Evolutionary conservation across 768 basidiomycete genomes (phyloP).

Genomic region (Gloeophyllum trabeum): DNA sequence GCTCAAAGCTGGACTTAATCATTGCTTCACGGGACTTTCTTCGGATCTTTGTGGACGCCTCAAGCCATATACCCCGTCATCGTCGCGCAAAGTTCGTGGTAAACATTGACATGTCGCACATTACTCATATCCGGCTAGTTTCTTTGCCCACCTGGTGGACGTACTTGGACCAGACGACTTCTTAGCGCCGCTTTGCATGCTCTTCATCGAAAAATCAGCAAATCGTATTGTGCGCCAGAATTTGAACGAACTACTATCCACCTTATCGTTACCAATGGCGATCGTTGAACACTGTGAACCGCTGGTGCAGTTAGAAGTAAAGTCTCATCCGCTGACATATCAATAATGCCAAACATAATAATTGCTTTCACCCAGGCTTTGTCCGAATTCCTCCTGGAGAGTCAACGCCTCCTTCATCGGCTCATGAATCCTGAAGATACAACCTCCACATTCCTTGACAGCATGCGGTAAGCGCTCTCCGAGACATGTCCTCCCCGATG

Average conservation of each 20-base stretch:
- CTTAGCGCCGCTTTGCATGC: slow-evolving; percentile 71
- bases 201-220: slow-evolving; percentile 70
- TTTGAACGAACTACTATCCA: slow-evolving; percentile 42
- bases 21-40: slow-evolving; percentile 72
- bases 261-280: slow-evolving; percentile 56
- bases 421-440: slow-evolving; percentile 25
- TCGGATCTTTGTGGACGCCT: slow-evolving; percentile 88
- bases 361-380: slow-evolving; percentile 33
- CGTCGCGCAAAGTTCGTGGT: slow-evolving; percentile 70
- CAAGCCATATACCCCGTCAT: slow-evolving; percentile 85
- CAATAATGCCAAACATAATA: background rate
- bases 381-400: slow-evolving; percentile 55
- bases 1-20: slow-evolving; percentile 46
- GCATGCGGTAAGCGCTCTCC: slow-evolving; percentile 31
- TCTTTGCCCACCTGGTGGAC: slow-evolving; percentile 81
- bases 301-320: slow-evolving; percentile 39
- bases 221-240: slow-evolving; percentile 58
- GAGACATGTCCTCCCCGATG: background rate
- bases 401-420: slow-evolving; percentile 39
- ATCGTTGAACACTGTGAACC: slow-evolving; percentile 46
- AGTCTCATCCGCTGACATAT: background rate
- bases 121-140: slow-evolving; percentile 30
- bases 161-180: slow-evolving; percentile 75
- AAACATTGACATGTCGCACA: background rate
- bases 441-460: slow-evolving; percentile 42